phyloP scores from a whole-genome alignment of 805 yeast genomes.

The Pichia kluyveri region DNA sequence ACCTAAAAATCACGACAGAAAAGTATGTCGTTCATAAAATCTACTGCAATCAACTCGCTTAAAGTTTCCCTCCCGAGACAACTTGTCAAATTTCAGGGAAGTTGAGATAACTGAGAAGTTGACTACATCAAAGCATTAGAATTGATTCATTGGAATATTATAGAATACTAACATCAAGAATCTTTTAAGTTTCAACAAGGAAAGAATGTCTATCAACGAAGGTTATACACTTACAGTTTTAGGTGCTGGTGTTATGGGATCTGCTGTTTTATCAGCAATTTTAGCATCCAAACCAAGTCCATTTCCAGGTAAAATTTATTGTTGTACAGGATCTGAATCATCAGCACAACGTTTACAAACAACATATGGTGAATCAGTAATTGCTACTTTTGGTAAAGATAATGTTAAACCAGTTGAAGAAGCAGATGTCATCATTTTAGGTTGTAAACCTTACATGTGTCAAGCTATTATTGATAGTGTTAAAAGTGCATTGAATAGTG shows the following conservation, averaged over 20 bases:
- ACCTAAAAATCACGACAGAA: too few species aligned
- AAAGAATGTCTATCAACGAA: neutral
- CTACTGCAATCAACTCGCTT: too few species aligned
- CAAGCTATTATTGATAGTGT: conserved; percentile 49
- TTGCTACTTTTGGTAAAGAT: conserved; percentile 36
- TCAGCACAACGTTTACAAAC: conserved; percentile 40
- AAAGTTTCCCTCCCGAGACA: too few species aligned
- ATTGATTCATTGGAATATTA: too few species aligned
- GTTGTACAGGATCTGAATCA: conserved; percentile 57
- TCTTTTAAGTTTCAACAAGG: neutral
- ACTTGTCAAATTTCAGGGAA: too few species aligned
- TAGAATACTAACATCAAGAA: too few species aligned
- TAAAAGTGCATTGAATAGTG: conserved; percentile 30
- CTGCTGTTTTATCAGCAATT: conserved; percentile 80
- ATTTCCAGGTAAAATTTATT: conserved; percentile 63
- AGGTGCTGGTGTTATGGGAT: conserved; percentile 96
- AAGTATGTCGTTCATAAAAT: too few species aligned
- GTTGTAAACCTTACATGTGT: conserved; percentile 80
- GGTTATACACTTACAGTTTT: conserved; percentile 48
- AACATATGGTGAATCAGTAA: conserved; percentile 45
- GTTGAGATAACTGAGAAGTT: too few species aligned
- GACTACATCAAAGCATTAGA: too few species aligned
- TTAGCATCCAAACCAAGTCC: conserved; percentile 41
- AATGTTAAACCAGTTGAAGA: conserved; percentile 52
- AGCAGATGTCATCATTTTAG: conserved; percentile 69